These are phyloP conservation scores for Penicillium parvum DNA, from an alignment of 495 filamentous ascomycete species.

Conservation along the genomic window DNA sequence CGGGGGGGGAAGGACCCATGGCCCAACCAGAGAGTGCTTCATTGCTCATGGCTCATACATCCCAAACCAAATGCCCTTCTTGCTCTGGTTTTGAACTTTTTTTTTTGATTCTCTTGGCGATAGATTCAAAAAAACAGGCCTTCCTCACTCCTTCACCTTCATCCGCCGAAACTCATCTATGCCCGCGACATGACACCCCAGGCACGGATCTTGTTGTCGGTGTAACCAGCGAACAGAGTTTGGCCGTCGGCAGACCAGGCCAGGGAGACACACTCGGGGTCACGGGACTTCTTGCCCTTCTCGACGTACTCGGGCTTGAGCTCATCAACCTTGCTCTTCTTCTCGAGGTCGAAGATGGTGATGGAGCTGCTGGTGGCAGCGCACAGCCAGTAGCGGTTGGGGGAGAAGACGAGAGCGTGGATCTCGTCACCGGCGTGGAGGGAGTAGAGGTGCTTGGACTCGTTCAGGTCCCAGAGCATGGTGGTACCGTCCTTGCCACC, in stretches of 20 bases:
- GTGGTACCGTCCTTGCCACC: constrained; percentile 99
- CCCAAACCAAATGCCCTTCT: constrained; percentile 44
- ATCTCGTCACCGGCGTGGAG: constrained; percentile 99
- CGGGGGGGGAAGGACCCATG: constrained; percentile 11
- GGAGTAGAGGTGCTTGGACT: constrained; percentile 99
- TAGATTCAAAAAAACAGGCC: constrained; percentile 34
- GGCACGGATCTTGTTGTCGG: constrained; percentile 98
- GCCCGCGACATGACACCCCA: constrained; percentile 91
- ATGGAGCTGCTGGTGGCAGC: constrained; percentile 93
- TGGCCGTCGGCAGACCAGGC: constrained; percentile 98
- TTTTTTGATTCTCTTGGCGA: constrained; percentile 31
- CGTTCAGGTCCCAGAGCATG: constrained; percentile 99
- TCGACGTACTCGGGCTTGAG: constrained; percentile 97
- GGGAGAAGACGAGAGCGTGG: constrained; percentile 99
- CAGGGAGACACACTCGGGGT: constrained; percentile 95
- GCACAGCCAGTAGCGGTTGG: constrained; percentile 99
- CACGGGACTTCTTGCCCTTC: constrained; percentile 97
- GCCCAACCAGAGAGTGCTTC: constrained; percentile 32
- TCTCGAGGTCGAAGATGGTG: constrained; percentile 99
- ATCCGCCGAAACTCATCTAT: constrained; percentile 35
- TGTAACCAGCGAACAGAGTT: constrained; percentile 99
- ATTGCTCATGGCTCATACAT: constrained; percentile 51
- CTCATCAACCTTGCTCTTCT: constrained; percentile 99
- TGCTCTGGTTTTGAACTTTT: constrained; percentile 33
- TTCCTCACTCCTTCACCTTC: constrained; percentile 21